phyloP scores from a whole-genome alignment of 306 rosid genomes.

The Prunus mongolica region DNA sequence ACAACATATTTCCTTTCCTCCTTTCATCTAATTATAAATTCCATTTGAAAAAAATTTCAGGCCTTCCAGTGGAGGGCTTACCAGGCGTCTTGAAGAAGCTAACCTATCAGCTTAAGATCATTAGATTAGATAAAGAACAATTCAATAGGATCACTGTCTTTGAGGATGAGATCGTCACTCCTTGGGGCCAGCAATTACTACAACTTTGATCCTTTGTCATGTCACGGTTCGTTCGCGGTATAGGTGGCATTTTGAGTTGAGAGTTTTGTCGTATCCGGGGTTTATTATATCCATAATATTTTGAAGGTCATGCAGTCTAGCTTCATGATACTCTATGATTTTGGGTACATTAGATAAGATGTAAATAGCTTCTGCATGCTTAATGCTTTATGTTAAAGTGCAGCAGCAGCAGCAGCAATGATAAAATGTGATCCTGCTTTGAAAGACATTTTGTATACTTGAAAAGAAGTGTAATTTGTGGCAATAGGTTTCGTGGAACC shows the following conservation, averaged over 20 bases:
- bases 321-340: background rate
- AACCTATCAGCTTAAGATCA: conserved; percentile 26
- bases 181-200: background rate
- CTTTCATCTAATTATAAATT: conserved; percentile 6
- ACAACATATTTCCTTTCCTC: background rate
- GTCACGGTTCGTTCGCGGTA: background rate
- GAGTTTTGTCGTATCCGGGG: background rate
- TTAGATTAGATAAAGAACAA: background rate
- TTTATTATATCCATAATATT: background rate
- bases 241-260: background rate
- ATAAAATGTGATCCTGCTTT: background rate
- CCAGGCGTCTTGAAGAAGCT: conserved; percentile 35
- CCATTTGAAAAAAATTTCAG: conserved; percentile 24
- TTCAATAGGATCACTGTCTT: background rate
- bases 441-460: background rate
- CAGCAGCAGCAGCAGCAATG: background rate
- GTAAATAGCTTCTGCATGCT: conserved; percentile 1
- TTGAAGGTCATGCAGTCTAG: background rate
- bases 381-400: background rate
- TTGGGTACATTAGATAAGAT: background rate
- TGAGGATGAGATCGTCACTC: background rate
- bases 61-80: conserved; percentile 68
- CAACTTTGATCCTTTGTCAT: background rate
- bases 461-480: background rate
- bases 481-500: background rate